phyloP scores from a whole-genome alignment of 2,329 filamentous ascomycete genomes.

The Pezicula radicicola region DNA sequence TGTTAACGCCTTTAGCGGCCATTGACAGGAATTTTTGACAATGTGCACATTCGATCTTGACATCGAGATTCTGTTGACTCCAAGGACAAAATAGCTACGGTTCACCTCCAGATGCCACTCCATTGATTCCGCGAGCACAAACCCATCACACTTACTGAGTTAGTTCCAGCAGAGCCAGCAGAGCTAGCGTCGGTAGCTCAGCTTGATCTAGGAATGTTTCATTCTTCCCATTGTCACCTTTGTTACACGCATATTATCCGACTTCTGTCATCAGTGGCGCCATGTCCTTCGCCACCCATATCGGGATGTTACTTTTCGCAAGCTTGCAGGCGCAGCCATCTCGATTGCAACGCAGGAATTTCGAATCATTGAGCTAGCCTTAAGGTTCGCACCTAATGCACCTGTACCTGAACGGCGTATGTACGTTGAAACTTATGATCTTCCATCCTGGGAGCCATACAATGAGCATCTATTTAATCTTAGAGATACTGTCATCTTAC shows the following conservation, averaged over 20 bases:
- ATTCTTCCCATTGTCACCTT: background rate
- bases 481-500: background rate
- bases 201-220: background rate
- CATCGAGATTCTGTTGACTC: background rate
- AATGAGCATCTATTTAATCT: background rate
- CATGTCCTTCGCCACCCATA: conserved; percentile 1
- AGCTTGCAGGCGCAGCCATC: background rate
- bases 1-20: conserved; percentile 1
- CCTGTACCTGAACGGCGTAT: background rate
- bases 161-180: background rate
- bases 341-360: background rate
- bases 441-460: background rate
- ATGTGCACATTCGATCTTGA: conserved; percentile 4
- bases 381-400: background rate
- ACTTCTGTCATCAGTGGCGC: conserved; percentile 2
- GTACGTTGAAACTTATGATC: background rate
- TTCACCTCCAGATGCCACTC: background rate
- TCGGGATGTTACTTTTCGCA: background rate
- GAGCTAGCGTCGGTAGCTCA: background rate
- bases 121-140: background rate
- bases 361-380: background rate
- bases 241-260: background rate
- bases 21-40: background rate
- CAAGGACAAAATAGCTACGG: no score
- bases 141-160: background rate